These are phyloP conservation scores for Besnoitia besnoiti DNA, from an alignment of 169 alveolate species.

Conservation along the genomic window DNA sequence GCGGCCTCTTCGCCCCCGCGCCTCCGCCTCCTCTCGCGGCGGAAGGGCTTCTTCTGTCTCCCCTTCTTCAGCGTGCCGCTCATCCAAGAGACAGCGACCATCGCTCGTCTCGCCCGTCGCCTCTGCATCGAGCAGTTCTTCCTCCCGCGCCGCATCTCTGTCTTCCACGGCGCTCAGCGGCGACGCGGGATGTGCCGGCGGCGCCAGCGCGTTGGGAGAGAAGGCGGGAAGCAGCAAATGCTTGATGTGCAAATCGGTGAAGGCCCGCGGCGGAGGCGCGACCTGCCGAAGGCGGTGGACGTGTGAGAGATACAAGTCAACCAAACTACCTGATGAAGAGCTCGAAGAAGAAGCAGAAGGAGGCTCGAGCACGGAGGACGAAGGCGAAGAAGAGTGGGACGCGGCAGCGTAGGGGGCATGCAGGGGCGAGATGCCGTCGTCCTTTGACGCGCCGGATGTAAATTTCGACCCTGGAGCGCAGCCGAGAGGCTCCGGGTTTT, in stretches of 20 bases:
- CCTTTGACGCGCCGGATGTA: neutral
- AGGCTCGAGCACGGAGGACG: neutral
- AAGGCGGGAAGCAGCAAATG: conserved; percentile 6
- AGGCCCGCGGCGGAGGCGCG: conserved; percentile 11
- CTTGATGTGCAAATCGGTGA: conserved; percentile 9
- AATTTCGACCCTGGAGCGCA: neutral
- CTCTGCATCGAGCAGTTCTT: neutral
- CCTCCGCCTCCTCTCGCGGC: neutral
- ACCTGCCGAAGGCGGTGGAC: neutral
- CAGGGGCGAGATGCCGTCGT: too few species aligned
- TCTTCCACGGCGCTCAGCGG: neutral
- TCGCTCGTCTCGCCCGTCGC: neutral
- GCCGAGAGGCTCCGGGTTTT: neutral
- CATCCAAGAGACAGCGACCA: neutral
- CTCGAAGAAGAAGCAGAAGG: neutral
- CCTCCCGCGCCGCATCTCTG: neutral
- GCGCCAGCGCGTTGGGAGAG: neutral
- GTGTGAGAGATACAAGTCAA: neutral
- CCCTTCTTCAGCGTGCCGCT: neutral
- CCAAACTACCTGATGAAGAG: neutral
- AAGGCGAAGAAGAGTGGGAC: too few species aligned
- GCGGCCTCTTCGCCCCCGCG: neutral
- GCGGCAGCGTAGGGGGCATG: too few species aligned
- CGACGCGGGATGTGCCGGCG: neutral
- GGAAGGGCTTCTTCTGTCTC: neutral